These are phyloP conservation scores for Tuctoria greenei DNA, from an alignment of 176 grass and related monocot species.

Conservation along the genomic window DNA sequence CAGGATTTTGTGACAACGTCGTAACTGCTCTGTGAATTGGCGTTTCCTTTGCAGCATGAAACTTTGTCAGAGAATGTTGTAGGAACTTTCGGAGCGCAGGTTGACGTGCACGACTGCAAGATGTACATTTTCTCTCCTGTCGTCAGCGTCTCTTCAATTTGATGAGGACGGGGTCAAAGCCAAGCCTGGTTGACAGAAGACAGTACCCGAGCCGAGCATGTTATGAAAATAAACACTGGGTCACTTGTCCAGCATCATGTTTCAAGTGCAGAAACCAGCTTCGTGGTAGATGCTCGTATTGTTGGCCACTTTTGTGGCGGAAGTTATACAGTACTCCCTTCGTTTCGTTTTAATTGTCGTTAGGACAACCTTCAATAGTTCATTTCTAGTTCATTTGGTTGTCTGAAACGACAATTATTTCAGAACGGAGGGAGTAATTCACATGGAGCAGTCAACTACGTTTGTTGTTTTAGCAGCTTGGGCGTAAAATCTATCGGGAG, in stretches of 20 bases:
- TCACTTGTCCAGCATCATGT: not conserved
- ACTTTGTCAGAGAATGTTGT: conserved; percentile 43
- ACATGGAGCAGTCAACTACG: not conserved
- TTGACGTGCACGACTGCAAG: conserved; percentile 72
- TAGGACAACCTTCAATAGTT: too few relatives aligned
- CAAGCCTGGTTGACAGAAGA: not conserved
- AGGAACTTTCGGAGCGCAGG: conserved; percentile 53
- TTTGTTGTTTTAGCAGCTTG: not conserved
- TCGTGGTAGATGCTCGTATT: not conserved
- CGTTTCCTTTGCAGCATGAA: conserved; percentile 58
- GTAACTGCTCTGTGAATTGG: conserved; percentile 12
- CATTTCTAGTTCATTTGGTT: too few relatives aligned
- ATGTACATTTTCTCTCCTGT: conserved; percentile 63
- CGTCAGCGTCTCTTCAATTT: conserved; percentile 33
- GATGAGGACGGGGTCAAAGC: not conserved
- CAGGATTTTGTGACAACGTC: not conserved
- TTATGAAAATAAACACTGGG: not conserved
- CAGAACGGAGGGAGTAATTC: too few relatives aligned
- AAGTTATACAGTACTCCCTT: too few relatives aligned
- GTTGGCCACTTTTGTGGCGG: not conserved
- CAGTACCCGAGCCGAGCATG: not conserved
- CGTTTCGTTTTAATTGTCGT: too few relatives aligned
- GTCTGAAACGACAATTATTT: too few relatives aligned
- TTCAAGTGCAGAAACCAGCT: not conserved
- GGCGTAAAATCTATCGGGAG: not conserved